Evolutionary conservation across 225 moss, liverwort and hornwort species (phyloP).

Genomic region (Straminergon stramineum): DNA sequence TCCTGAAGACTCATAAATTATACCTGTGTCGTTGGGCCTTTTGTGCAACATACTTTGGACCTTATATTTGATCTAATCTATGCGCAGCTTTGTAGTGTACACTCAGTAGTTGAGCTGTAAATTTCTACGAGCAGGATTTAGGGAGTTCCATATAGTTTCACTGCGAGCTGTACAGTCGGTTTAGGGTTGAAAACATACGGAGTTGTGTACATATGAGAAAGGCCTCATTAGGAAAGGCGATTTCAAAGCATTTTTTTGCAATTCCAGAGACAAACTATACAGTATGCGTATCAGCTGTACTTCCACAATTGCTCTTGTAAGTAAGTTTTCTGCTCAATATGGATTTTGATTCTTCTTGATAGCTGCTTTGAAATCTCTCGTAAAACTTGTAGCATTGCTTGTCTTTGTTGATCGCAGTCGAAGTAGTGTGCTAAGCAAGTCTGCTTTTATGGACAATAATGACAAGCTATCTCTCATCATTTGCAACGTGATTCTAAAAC

Average conservation of each 20-base stretch:
- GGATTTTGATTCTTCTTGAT: neutral
- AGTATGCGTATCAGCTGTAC: neutral
- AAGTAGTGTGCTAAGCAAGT: neutral
- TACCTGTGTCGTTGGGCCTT: neutral
- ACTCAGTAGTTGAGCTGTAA: neutral
- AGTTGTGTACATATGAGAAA: constrained; percentile 32
- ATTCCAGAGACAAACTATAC: neutral
- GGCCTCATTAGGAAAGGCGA: constrained; percentile 1
- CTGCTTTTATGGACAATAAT: neutral
- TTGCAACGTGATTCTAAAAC: neutral
- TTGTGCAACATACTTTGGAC: neutral
- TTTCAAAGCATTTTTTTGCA: neutral
- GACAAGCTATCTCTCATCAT: neutral
- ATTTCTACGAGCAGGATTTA: neutral
- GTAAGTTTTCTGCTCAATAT: neutral
- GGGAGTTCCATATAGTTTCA: neutral
- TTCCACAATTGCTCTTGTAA: neutral
- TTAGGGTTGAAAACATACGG: constrained; percentile 1
- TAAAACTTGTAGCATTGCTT: neutral
- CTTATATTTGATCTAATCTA: neutral
- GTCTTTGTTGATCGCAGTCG: neutral
- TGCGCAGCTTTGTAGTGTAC: neutral
- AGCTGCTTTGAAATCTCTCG: neutral
- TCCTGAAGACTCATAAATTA: neutral
- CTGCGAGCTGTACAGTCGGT: constrained; percentile 24